Evolutionary conservation across 352 stramenopile species (phyloP).

Genomic region (Globisporangium ultimum): DNA sequence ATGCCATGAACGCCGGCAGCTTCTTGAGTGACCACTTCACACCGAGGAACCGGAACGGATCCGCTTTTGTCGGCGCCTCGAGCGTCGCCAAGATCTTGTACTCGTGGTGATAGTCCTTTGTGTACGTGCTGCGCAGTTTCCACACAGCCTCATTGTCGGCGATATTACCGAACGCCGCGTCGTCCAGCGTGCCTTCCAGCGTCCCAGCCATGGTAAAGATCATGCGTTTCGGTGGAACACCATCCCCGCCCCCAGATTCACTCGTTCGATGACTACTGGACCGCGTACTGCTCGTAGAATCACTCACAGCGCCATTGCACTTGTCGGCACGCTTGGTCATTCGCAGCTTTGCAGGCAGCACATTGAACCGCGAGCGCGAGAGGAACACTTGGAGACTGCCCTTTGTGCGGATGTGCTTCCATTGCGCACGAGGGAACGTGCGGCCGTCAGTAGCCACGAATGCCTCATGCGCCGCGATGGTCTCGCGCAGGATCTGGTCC

Average conservation of each 20-base stretch:
- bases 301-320: no score
- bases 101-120: slow-evolving; percentile 30
- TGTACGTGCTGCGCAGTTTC: slow-evolving; percentile 34
- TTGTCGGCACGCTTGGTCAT: no score
- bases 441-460: slow-evolving; percentile 25
- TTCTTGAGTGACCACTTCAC: slow-evolving; percentile 35
- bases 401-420: slow-evolving; percentile 29
- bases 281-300: no score
- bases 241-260: background rate
- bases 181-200: slow-evolving; percentile 30
- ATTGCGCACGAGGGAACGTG: background rate
- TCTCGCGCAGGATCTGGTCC: background rate
- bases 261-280: slow-evolving; percentile 13
- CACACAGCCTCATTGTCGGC: slow-evolving; percentile 25
- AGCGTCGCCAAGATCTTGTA: slow-evolving; percentile 34
- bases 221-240: background rate
- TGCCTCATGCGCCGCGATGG: slow-evolving; percentile 17
- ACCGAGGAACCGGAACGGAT: slow-evolving; percentile 40
- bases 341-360: no score
- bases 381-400: slow-evolving; percentile 25
- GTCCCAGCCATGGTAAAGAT: slow-evolving; percentile 27
- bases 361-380: slow-evolving; percentile 26
- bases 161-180: slow-evolving; percentile 27
- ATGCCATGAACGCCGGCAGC: slow-evolving; percentile 24
- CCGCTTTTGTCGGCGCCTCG: slow-evolving; percentile 19